Conservation (phyloP, 2,329 filamentous ascomycete genomes). For the Blastomyces parvus region DNA sequence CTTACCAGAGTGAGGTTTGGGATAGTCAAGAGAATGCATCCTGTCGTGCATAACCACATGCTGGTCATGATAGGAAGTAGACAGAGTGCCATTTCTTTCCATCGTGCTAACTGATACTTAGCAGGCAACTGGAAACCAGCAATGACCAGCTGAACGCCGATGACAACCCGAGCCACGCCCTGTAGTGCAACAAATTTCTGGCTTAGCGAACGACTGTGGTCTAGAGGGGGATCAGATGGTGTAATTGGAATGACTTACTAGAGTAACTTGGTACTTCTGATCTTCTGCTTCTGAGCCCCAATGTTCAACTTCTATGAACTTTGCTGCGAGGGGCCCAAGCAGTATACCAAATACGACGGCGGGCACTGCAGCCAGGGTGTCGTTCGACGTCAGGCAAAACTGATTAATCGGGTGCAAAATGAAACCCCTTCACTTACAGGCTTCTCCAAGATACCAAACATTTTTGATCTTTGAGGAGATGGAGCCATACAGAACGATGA, state of each 20-base stretch:
- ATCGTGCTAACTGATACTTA: slow-evolving; percentile 43
- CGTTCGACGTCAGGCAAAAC: slow-evolving; percentile 4
- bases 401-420: not conserved
- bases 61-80: slow-evolving; percentile 53
- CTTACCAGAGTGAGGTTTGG: slow-evolving; percentile 43
- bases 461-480: slow-evolving; percentile 32
- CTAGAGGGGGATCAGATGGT: not conserved
- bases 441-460: slow-evolving; percentile 34
- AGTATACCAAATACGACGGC: slow-evolving; percentile 46
- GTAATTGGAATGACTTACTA: slow-evolving; percentile 25
- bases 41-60: slow-evolving; percentile 52
- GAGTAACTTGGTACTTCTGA: slow-evolving; percentile 33
- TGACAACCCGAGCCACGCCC: slow-evolving; percentile 50
- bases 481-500: slow-evolving; percentile 26
- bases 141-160: slow-evolving; percentile 54
- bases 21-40: slow-evolving; percentile 47
- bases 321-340: slow-evolving; percentile 47
- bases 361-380: slow-evolving; percentile 36
- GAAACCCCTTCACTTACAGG: slow-evolving; percentile 21
- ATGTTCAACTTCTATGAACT: slow-evolving; percentile 40
- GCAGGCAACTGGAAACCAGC: slow-evolving; percentile 54
- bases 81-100: slow-evolving; percentile 47
- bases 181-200: slow-evolving; percentile 15
- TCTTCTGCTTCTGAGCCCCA: slow-evolving; percentile 29
- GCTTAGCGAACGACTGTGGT: slow-evolving; percentile 2